These are phyloP conservation scores for Pseudomonodictys pantanalensis DNA, from an alignment of 495 filamentous ascomycete genomes.

Conservation along the genomic window DNA sequence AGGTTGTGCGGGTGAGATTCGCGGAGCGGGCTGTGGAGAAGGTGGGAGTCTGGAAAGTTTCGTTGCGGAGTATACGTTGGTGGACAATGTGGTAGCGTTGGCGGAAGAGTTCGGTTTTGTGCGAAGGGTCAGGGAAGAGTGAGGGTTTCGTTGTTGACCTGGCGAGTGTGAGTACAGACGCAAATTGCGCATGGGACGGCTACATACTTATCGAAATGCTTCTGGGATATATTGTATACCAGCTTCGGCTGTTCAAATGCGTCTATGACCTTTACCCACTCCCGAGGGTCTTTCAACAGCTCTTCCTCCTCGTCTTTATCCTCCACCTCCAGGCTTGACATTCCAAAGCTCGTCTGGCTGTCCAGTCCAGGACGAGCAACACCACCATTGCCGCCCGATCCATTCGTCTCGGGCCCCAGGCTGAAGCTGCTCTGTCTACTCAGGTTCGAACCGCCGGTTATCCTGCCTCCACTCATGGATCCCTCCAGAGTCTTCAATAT, in stretches of 20 bases:
- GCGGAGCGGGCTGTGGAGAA: slow-evolving; percentile 52
- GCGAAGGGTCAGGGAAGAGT: slow-evolving; percentile 72
- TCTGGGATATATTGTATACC: slow-evolving; percentile 80
- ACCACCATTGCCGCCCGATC: slow-evolving; percentile 44
- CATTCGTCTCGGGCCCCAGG: slow-evolving; percentile 29
- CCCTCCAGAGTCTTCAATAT: slow-evolving; percentile 80
- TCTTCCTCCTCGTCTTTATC: slow-evolving; percentile 60
- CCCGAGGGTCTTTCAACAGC: slow-evolving; percentile 58
- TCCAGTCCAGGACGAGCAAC: slow-evolving; percentile 45
- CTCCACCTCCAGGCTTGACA: slow-evolving; percentile 58
- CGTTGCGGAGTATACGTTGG: slow-evolving; percentile 86
- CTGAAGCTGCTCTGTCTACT: slow-evolving; percentile 61
- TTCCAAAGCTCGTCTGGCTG: slow-evolving; percentile 61
- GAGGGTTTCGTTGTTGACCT: slow-evolving; percentile 48
- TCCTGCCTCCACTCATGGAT: slow-evolving; percentile 76
- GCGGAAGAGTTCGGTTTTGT: slow-evolving; percentile 81
- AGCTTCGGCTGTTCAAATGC: slow-evolving; percentile 86
- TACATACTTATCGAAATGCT: slow-evolving; percentile 78
- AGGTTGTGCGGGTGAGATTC: slow-evolving; percentile 53
- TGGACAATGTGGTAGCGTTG: slow-evolving; percentile 88
- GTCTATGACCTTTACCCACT: slow-evolving; percentile 72
- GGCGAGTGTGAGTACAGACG: slow-evolving; percentile 4
- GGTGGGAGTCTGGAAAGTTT: slow-evolving; percentile 81
- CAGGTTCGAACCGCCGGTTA: slow-evolving; percentile 45
- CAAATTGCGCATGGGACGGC: neutral